phyloP scores from a whole-genome alignment of 257 asterid genomes.

The Solanum neorickii region DNA sequence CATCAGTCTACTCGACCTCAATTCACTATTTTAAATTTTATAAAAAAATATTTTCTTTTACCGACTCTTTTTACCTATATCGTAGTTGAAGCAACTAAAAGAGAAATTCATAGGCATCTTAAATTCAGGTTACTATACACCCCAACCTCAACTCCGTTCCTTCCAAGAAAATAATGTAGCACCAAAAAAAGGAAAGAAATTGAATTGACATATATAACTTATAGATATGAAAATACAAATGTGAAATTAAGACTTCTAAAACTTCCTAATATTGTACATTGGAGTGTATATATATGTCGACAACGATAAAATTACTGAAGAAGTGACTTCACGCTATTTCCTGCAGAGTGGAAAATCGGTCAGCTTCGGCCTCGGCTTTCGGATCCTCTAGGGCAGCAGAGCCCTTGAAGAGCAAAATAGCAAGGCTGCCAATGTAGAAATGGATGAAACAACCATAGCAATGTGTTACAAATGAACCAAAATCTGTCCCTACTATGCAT shows the following conservation, averaged over 20 bases:
- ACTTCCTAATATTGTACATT: not conserved
- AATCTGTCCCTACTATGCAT: constrained; percentile 85
- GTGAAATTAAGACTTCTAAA: not conserved
- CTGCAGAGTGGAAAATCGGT: constrained; percentile 8
- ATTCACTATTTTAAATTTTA: not conserved
- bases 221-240: too few relatives aligned
- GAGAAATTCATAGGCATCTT: not conserved
- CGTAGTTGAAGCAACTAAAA: too few relatives aligned
- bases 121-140: not conserved
- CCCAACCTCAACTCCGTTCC: not conserved
- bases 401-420: constrained; percentile 67
- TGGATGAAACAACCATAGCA: constrained; percentile 74
- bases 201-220: not conserved
- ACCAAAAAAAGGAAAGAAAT: not conserved
- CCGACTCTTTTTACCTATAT: not conserved
- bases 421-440: constrained; percentile 58
- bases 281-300: not conserved
- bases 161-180: not conserved
- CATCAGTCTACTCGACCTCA: not conserved
- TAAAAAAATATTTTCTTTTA: too few relatives aligned
- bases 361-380: not conserved
- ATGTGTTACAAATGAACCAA: constrained; percentile 89
- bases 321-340: not conserved
- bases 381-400: constrained; percentile 7
- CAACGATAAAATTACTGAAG: too few relatives aligned